These are phyloP conservation scores for Ceratobasidium sp. DNA, from an alignment of 1,284 basidiomycete genomes.

Conservation along the genomic window DNA sequence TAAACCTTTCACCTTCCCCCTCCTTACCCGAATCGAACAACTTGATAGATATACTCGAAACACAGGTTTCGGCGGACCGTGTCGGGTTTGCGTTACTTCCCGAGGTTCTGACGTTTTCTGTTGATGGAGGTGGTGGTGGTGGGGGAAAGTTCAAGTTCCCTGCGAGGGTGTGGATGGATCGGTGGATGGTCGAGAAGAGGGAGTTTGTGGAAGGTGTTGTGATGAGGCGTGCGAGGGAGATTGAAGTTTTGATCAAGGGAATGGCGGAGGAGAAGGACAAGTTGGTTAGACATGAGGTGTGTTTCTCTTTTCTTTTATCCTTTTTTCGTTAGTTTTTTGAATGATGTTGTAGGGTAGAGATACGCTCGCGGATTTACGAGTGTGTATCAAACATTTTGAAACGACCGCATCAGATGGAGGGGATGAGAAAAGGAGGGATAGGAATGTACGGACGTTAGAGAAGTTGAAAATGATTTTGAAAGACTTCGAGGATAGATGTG, in stretches of 20 bases:
- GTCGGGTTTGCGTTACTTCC: conserved; percentile 17
- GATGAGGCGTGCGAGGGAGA: conserved; percentile 62
- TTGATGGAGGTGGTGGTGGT: neutral
- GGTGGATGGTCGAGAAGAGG: conserved; percentile 73
- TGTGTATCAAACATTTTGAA: conserved; percentile 77
- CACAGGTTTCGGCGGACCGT: conserved; percentile 16
- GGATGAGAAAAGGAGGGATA: conserved; percentile 64
- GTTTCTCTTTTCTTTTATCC: neutral
- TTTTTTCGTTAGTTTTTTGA: neutral
- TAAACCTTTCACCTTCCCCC: neutral
- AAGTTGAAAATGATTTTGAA: conserved; percentile 69
- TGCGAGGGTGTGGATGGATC: conserved; percentile 75
- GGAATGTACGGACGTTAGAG: conserved; percentile 62
- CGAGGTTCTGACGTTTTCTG: conserved; percentile 11
- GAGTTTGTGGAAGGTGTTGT: conserved; percentile 65
- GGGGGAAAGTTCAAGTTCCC: conserved; percentile 68
- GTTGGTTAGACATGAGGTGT: conserved; percentile 70
- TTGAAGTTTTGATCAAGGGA: conserved; percentile 65
- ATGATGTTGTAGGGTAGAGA: conserved; percentile 65
- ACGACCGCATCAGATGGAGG: conserved; percentile 68
- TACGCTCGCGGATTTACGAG: conserved; percentile 70
- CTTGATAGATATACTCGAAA: conserved; percentile 18
- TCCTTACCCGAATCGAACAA: neutral
- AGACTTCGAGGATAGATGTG: conserved; percentile 67
- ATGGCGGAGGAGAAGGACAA: conserved; percentile 64